Percentiles rank a stretch among this genome's conserved stretches.
Conservation (phyloP, 2,329 filamentous ascomycete genomes). For the Septoria linicola region DNA sequence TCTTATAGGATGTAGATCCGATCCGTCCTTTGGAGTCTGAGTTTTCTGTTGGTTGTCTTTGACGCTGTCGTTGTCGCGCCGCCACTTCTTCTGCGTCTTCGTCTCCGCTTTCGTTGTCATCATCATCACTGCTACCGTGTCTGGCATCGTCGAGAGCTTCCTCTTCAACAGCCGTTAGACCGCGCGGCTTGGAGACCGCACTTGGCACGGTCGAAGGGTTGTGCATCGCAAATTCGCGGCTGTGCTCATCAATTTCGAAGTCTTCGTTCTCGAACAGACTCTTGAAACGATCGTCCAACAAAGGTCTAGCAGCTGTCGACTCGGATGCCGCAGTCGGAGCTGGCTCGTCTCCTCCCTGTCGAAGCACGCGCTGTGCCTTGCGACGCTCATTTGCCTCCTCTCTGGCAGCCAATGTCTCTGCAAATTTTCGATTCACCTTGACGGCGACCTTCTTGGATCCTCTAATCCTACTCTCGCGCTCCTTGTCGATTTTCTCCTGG, state of each 20-base stretch:
- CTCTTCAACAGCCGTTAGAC: constrained; percentile 60
- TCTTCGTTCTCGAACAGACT: constrained; percentile 90
- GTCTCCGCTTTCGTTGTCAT: constrained; percentile 41
- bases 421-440: constrained; percentile 82
- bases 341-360: constrained; percentile 59
- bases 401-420: constrained; percentile 63
- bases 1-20: constrained; percentile 66
- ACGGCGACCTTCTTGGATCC: constrained; percentile 85
- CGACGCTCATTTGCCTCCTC: constrained; percentile 64
- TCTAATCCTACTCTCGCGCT: constrained; percentile 89
- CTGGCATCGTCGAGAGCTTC: constrained; percentile 52
- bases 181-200: constrained; percentile 43
- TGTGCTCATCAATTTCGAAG: constrained; percentile 87
- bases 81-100: constrained; percentile 8
- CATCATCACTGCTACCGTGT: constrained; percentile 35
- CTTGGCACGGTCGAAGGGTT: constrained; percentile 74
- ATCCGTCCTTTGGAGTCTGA: constrained; percentile 52
- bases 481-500: constrained; percentile 94
- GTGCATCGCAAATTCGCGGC: constrained; percentile 79
- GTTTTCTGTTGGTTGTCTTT: constrained; percentile 38
- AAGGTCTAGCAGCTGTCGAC: constrained; percentile 39
- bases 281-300: constrained; percentile 83
- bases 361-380: constrained; percentile 50
- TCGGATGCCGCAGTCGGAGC: constrained; percentile 51
- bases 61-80: constrained; percentile 42